Conservation (phyloP, 108 stramenopile genomes). For the Skeletonema grethae region DNA sequence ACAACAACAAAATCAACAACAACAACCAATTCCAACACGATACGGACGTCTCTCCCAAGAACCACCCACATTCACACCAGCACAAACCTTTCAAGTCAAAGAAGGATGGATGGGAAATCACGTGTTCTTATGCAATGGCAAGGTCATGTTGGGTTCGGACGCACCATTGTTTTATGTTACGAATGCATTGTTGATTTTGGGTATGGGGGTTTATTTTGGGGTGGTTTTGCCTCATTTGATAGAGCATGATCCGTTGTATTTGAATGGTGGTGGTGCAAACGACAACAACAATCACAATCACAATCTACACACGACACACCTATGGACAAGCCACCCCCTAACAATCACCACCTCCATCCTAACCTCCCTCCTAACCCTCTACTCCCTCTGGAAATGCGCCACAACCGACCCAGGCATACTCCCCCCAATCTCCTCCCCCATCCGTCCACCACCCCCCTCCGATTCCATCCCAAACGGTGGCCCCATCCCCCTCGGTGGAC, state of each 20-base stretch:
- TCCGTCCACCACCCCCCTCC: slow-evolving; percentile 63
- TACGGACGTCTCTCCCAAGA: slow-evolving; percentile 1
- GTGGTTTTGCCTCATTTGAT: slow-evolving; percentile 56
- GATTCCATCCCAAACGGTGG: slow-evolving; percentile 48
- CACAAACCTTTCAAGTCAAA: slow-evolving; percentile 56
- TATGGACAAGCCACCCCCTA: slow-evolving; percentile 30
- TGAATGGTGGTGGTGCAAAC: not conserved
- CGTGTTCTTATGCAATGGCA: slow-evolving; percentile 80
- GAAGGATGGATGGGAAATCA: slow-evolving; percentile 92
- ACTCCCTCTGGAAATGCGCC: slow-evolving; percentile 73
- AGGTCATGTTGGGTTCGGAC: slow-evolving; percentile 84
- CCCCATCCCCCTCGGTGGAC: slow-evolving; percentile 63
- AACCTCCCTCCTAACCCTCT: slow-evolving; percentile 40
- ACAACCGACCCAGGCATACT: slow-evolving; percentile 86
- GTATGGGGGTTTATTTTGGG: slow-evolving; percentile 50
- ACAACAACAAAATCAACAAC: slow-evolving; percentile 12
- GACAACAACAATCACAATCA: not conserved
- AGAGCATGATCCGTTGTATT: slow-evolving; percentile 21
- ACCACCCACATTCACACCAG: slow-evolving; percentile 56
- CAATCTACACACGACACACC: slow-evolving; percentile 8
- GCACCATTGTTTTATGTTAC: slow-evolving; percentile 80
- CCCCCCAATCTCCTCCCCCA: slow-evolving; percentile 68
- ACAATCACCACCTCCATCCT: slow-evolving; percentile 47
- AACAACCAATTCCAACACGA: slow-evolving; percentile 6
- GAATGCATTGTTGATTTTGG: slow-evolving; percentile 62